Percentiles rank a stretch among this genome's conserved stretches.
phyloP scores from a whole-genome alignment of 305 asterid genomes.

The Fraxinus angustifolia region DNA sequence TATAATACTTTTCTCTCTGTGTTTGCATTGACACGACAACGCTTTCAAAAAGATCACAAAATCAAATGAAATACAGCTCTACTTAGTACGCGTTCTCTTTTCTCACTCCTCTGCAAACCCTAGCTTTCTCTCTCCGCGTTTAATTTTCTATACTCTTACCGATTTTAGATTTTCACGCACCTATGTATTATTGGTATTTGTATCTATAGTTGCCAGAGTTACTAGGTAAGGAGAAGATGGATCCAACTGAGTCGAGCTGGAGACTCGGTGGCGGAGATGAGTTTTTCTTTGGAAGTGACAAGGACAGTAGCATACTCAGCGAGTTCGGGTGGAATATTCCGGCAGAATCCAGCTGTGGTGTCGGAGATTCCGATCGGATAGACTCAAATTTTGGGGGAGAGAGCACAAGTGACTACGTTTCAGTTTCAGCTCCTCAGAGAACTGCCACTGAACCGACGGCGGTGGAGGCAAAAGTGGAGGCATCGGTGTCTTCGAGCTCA shows the following conservation, averaged over 20 bases:
- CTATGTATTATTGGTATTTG: not conserved
- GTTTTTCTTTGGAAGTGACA: slow-evolving; percentile 38
- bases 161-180: not conserved
- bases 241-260: slow-evolving; percentile 49
- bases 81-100: slow-evolving; percentile 36
- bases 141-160: not conserved
- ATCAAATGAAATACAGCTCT: slow-evolving; percentile 29
- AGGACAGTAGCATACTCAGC: slow-evolving; percentile 36
- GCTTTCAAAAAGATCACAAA: slow-evolving; percentile 31
- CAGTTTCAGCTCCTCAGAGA: slow-evolving; percentile 15
- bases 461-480: slow-evolving; percentile 27
- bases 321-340: slow-evolving; percentile 72
- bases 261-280: slow-evolving; percentile 25
- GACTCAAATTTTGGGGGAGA: slow-evolving; percentile 31
- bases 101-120: slow-evolving; percentile 40
- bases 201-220: slow-evolving; percentile 9
- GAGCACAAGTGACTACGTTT: slow-evolving; percentile 1
- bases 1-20: not conserved
- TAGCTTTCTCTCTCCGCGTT: slow-evolving; percentile 41
- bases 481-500: slow-evolving; percentile 52
- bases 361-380: slow-evolving; percentile 28
- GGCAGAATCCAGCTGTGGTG: slow-evolving; percentile 26
- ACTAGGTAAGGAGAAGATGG: slow-evolving; percentile 28
- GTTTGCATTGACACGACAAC: slow-evolving; percentile 24
- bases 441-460: slow-evolving; percentile 9